Conservation (phyloP, 2,329 filamentous ascomycete genomes). For the Pseudogymnoascus sp. region DNA sequence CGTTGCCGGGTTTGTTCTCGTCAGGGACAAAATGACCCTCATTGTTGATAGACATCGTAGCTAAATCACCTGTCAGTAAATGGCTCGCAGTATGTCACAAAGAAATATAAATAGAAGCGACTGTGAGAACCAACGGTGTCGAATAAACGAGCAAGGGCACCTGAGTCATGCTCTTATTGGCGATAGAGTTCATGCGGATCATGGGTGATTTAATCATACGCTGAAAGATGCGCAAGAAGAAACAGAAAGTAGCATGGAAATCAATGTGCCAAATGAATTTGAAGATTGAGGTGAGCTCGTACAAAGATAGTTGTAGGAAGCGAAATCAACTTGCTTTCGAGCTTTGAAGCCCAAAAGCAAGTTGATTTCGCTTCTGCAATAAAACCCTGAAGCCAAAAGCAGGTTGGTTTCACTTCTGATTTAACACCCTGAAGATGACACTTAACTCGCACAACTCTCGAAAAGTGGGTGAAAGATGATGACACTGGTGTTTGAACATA, state of each 20-base stretch:
- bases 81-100: neutral
- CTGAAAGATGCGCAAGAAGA: neutral
- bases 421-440: neutral
- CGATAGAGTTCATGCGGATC: too few relatives aligned
- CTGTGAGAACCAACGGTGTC: too few relatives aligned
- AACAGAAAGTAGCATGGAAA: neutral
- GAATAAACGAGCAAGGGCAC: neutral
- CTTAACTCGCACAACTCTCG: neutral
- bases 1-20: neutral
- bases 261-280: neutral
- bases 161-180: neutral
- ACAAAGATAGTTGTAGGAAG: neutral
- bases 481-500: neutral
- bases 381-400: neutral
- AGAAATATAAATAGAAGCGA: neutral
- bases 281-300: neutral
- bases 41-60: slow-evolving; percentile 3
- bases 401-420: neutral
- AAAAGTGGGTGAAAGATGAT: neutral
- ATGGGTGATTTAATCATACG: neutral
- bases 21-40: slow-evolving; percentile 11
- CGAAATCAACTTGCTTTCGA: neutral
- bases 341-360: neutral
- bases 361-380: neutral
- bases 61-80: neutral